Evolutionary conservation across 2,329 filamentous ascomycete genomes (phyloP).

Genomic region (Parastagonospora nodorum): DNA sequence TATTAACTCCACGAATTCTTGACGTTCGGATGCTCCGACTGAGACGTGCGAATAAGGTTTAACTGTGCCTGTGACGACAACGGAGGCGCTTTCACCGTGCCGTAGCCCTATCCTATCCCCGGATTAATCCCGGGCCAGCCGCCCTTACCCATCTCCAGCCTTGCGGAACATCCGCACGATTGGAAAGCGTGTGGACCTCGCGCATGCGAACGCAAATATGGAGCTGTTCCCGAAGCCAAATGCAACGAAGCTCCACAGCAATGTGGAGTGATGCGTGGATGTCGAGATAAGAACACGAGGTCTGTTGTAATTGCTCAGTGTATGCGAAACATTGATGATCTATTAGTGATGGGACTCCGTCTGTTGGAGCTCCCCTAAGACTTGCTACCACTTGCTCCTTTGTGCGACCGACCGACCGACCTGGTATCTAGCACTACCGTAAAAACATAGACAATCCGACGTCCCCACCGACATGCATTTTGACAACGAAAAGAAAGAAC

Average conservation of each 20-base stretch:
- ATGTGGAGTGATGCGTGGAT: background rate
- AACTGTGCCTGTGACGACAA: no score
- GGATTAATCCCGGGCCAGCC: conserved; percentile 2
- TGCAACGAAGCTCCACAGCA: background rate
- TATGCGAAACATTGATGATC: no score
- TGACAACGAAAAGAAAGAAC: background rate
- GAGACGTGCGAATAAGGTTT: no score
- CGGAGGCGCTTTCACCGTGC: background rate
- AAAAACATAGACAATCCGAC: no score
- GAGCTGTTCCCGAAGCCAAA: background rate
- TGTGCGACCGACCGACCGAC: no score
- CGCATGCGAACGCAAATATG: background rate
- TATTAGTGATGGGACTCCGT: no score
- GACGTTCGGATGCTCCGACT: no score
- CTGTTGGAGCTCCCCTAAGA: no score
- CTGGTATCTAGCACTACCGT: no score
- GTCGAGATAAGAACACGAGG: conserved; percentile 2
- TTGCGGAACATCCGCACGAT: conserved; percentile 3
- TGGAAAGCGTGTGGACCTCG: background rate
- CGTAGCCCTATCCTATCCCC: conserved; percentile 1
- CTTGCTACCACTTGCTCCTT: no score
- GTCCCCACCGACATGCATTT: background rate
- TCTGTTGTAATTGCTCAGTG: background rate
- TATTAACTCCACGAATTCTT: no score
- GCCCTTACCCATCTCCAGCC: background rate